Conservation (phyloP, 148 eudicot species). For the Bassia scoparia region DNA sequence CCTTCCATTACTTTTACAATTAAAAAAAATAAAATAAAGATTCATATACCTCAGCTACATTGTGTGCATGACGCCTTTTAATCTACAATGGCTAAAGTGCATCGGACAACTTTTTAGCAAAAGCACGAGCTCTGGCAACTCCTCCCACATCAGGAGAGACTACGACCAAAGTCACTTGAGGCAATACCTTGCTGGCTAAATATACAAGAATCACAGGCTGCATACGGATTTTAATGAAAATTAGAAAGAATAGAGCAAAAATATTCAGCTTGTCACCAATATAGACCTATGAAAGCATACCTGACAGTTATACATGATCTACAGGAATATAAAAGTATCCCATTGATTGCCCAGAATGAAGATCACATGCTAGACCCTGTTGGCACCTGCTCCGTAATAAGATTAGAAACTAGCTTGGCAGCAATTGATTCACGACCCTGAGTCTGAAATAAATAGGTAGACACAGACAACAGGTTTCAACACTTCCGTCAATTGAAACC, state of each 20-base stretch:
- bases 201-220: conserved; percentile 92
- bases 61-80: conserved; percentile 91
- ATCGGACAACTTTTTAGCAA: conserved; percentile 92
- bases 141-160: conserved; percentile 99
- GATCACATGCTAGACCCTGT: conserved; percentile 94
- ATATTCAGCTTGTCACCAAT: not conserved
- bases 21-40: not conserved
- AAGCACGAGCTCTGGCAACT: conserved; percentile 96
- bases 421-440: conserved; percentile 95
- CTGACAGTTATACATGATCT: conserved; percentile 90
- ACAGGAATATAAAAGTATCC: conserved; percentile 96
- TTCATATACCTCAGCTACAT: conserved; percentile 90
- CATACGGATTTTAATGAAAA: conserved; percentile 21
- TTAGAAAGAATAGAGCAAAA: not conserved
- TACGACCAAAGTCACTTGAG: conserved; percentile 77
- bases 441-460: conserved; percentile 39
- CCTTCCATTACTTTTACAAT: not conserved
- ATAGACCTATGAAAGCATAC: conserved; percentile 25
- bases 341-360: conserved; percentile 94
- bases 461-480: conserved; percentile 2
- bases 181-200: conserved; percentile 86
- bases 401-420: conserved; percentile 79
- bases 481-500: not conserved
- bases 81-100: conserved; percentile 94
- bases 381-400: conserved; percentile 87